Evolutionary conservation across 371 early-diverging fungal genomes (phyloP).

Genomic region (Rhizopus arrhizus): DNA sequence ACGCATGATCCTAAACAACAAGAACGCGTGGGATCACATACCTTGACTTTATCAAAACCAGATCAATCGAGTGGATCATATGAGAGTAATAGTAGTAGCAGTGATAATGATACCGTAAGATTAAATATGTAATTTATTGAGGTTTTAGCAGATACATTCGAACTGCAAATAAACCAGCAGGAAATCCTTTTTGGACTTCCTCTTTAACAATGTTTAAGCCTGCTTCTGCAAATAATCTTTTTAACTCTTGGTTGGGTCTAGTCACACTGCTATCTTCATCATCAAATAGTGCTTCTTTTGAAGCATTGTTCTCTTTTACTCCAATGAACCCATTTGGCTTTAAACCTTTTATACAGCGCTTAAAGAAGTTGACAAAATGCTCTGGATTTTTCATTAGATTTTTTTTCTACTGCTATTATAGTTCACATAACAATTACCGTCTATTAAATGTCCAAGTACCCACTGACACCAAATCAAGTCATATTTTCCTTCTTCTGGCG

Average conservation of each 20-base stretch:
- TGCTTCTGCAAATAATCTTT: slow-evolving; percentile 69
- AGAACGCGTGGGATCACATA: slow-evolving; percentile 61
- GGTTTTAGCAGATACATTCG: slow-evolving; percentile 70
- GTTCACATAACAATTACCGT: slow-evolving; percentile 46
- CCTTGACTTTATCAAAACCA: slow-evolving; percentile 19
- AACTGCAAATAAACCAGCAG: slow-evolving; percentile 80
- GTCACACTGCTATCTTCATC: slow-evolving; percentile 89
- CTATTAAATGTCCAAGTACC: slow-evolving; percentile 86
- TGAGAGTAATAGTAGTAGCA: not conserved
- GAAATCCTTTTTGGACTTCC: slow-evolving; percentile 78
- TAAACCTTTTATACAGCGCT: slow-evolving; percentile 76
- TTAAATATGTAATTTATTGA: slow-evolving; percentile 1
- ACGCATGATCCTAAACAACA: slow-evolving; percentile 82
- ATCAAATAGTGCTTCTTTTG: slow-evolving; percentile 70
- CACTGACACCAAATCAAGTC: slow-evolving; percentile 97
- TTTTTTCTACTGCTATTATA: not conserved
- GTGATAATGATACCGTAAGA: not conserved
- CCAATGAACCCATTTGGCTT: slow-evolving; percentile 79
- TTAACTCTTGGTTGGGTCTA: slow-evolving; percentile 69
- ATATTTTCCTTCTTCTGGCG: slow-evolving; percentile 73
- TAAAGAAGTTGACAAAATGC: slow-evolving; percentile 83
- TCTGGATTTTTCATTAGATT: slow-evolving; percentile 39
- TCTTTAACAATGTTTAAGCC: slow-evolving; percentile 75
- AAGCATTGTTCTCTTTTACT: slow-evolving; percentile 88
- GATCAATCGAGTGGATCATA: slow-evolving; percentile 1